phyloP scores from a whole-genome alignment of 805 yeast genomes.

The Phaffomyces thermotolerans region DNA sequence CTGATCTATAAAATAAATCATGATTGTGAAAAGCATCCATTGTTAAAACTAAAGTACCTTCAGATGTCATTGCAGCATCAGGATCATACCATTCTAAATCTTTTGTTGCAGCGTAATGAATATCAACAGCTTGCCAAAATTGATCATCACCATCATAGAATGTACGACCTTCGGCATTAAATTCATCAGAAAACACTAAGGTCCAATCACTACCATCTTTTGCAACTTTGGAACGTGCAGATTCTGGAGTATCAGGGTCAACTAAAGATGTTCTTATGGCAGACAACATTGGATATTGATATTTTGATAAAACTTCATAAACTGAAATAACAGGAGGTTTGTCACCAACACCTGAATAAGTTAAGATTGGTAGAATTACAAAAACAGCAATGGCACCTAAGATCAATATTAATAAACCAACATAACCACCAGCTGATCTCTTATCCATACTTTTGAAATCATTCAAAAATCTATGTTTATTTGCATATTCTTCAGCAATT shows the following conservation, averaged over 20 bases:
- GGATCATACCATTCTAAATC: slow-evolving; percentile 50
- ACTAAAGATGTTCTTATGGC: slow-evolving; percentile 48
- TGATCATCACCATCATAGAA: slow-evolving; percentile 43
- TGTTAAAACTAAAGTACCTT: slow-evolving; percentile 33
- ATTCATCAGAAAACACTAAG: slow-evolving; percentile 42
- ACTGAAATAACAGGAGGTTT: slow-evolving; percentile 18
- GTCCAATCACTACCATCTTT: slow-evolving; percentile 32
- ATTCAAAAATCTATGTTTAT: slow-evolving; percentile 55
- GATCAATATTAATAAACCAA: slow-evolving; percentile 52
- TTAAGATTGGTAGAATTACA: slow-evolving; percentile 73
- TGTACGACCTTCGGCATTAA: slow-evolving; percentile 40
- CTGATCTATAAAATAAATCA: slow-evolving; percentile 38
- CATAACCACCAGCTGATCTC: slow-evolving; percentile 51
- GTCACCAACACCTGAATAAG: slow-evolving; percentile 63
- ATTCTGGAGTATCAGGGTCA: slow-evolving; percentile 65
- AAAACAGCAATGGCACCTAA: slow-evolving; percentile 63
- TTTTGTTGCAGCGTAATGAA: slow-evolving; percentile 40
- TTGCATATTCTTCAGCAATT: slow-evolving; percentile 80
- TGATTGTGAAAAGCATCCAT: slow-evolving; percentile 39
- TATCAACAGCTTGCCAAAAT: slow-evolving; percentile 37
- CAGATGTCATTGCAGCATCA: slow-evolving; percentile 35
- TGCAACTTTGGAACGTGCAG: slow-evolving; percentile 32
- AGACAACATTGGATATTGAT: slow-evolving; percentile 47
- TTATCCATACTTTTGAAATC: slow-evolving; percentile 64
- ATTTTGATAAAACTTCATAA: slow-evolving; percentile 38